phyloP scores from a whole-genome alignment of 2,329 filamentous ascomycete species.

The Sporothrix brunneoviolacea region DNA sequence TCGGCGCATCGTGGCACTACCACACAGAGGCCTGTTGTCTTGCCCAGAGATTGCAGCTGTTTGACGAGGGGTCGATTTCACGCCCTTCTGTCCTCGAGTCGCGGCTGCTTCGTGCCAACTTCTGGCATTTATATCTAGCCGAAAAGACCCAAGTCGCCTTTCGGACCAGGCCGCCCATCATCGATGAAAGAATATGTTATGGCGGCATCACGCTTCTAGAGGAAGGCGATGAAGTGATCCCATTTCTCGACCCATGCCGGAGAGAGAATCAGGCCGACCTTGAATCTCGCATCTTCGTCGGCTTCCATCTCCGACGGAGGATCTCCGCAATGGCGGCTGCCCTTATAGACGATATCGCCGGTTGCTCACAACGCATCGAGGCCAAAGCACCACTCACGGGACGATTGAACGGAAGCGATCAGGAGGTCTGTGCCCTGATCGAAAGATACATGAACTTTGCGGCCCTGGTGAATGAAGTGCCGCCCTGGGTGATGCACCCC shows the following conservation, averaged over 20 bases:
- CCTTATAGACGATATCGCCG: neutral
- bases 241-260: neutral
- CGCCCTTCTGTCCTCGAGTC: neutral
- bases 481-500: neutral
- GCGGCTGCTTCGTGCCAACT: neutral
- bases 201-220: neutral
- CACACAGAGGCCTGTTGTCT: neutral
- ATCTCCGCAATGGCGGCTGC: neutral
- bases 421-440: neutral
- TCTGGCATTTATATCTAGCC: neutral
- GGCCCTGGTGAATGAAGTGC: neutral
- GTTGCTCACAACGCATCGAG: neutral
- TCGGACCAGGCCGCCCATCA: neutral
- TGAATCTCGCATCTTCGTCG: neutral
- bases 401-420: too few relatives aligned
- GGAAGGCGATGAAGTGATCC: neutral
- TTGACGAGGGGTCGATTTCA: neutral
- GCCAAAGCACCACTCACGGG: too few relatives aligned
- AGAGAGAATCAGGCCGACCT: neutral
- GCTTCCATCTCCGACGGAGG: neutral
- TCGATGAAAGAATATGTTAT: neutral
- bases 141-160: neutral
- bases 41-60: neutral
- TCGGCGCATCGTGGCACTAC: conserved; percentile 1
- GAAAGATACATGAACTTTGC: neutral